phyloP scores from a whole-genome alignment of 805 yeast genomes.

The Candida insectorum region DNA sequence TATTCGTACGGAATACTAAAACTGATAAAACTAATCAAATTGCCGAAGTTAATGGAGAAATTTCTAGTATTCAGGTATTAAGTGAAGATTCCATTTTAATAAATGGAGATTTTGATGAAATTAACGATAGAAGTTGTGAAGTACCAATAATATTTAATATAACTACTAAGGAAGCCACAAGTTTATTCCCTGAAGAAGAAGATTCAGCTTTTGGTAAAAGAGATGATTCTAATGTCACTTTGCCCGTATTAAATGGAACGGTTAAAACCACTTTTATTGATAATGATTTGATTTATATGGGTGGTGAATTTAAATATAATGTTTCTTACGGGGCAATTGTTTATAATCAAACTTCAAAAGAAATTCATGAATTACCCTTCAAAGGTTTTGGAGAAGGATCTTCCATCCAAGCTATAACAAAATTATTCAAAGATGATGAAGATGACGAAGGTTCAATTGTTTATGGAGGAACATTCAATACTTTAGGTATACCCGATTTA shows the following conservation, averaged over 20 bases:
- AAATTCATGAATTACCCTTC: conserved; percentile 56
- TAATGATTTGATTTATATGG: conserved; percentile 59
- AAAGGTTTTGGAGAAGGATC: conserved; percentile 69
- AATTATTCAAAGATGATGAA: conserved; percentile 32
- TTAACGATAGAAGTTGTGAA: conserved; percentile 21
- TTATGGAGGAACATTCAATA: conserved; percentile 75
- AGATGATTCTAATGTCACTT: conserved; percentile 14
- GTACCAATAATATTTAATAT: conserved; percentile 37
- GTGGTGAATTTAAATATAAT: conserved; percentile 68
- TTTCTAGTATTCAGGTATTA: conserved; percentile 24
- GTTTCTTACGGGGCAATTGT: conserved; percentile 57
- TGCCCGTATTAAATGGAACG: conserved; percentile 22
- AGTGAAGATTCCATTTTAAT: conserved; percentile 27
- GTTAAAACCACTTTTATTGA: conserved; percentile 38
- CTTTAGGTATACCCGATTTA: conserved; percentile 52
- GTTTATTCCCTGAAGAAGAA: conserved; percentile 16
- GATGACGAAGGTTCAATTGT: conserved; percentile 47
- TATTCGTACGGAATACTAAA: conserved; percentile 22
- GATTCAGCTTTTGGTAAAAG: conserved; percentile 8
- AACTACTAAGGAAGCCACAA: conserved; percentile 20
- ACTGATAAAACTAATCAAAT: conserved; percentile 14
- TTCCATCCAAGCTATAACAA: conserved; percentile 58
- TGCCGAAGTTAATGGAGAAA: conserved; percentile 30
- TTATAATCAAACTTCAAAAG: conserved; percentile 49
- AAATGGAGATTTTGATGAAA: conserved; percentile 33